Evolutionary conservation across 176 grass and related monocot genomes (phyloP), one percentile per base, ranked within the genome.

Genomic region (Poa annua): DNA sequence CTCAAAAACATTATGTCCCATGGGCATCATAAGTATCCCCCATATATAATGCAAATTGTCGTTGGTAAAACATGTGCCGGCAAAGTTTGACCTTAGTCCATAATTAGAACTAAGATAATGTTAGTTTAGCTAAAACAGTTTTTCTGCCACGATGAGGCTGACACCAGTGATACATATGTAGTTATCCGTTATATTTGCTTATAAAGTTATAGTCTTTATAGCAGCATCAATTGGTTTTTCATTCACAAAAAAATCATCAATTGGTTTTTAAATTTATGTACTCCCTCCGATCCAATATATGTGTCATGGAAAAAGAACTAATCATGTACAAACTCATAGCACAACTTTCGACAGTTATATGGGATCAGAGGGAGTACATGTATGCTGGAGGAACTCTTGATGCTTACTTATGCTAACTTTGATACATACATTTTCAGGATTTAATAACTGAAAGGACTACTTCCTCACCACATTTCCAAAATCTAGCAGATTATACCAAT

Each of bases 401-500:
- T 36, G 32, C 2, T 57, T 65, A 66, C 17, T 15, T 52, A 45
- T 70, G 48, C 33, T 81, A 56, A 81, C 19, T 66, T 51, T 38
- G 19, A 51, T 6, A 49, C 47, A 53, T 66, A 55, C 13, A 68
- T 65, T 80, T 81, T 59, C 74, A 94, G 91, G 80, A 39, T 86
- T 76, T 89, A 51, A 62, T 75, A 61, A 79, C 83, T 25, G 33
- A 24, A 41, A 76, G 45, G 11, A 78, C 66, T 42, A 86, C 80
- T 65, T 90, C 90, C 26, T 83, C 75, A 56, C 61, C 79, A 60
- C 80, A 88, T 79, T 88, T 72, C 29, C 70, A 61, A 41, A 75
- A 80, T 32, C 75, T 68, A 64, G 35, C 70, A 57, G 71, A 81
- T 88, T 53, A 88, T 48, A 44, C 63, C 34, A 88, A 83, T 81